Evolutionary conservation across 2,329 filamentous ascomycete genomes (phyloP).

Genomic region (Madurella fahalii): DNA sequence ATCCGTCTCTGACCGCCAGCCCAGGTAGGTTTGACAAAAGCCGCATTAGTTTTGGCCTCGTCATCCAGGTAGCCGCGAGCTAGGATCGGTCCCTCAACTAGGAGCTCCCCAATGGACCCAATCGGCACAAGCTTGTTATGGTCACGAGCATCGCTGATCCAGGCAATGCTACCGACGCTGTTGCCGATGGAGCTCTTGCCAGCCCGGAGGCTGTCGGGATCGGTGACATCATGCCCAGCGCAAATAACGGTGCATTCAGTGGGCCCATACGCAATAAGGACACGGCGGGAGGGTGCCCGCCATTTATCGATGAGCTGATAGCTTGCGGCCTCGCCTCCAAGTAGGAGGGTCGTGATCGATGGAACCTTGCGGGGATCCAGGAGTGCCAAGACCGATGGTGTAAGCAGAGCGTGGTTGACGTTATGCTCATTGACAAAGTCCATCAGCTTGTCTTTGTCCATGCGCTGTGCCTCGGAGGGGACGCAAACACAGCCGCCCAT

Average conservation of each 20-base stretch:
- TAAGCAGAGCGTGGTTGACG: conserved; percentile 24
- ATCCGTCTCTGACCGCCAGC: no score
- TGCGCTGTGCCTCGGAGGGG: conserved; percentile 9
- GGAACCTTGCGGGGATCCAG: conserved; percentile 21
- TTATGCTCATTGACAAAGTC: conserved; percentile 22
- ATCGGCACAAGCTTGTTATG: no score
- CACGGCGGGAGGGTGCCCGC: neutral
- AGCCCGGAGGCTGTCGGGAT: conserved; percentile 18
- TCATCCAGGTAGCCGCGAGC: no score
- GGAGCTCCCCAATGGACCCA: no score
- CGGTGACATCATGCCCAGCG: conserved; percentile 13
- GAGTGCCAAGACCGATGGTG: conserved; percentile 24
- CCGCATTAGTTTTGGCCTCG: no score
- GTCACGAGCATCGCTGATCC: no score
- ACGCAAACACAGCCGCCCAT: conserved; percentile 15
- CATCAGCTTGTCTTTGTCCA: conserved; percentile 32
- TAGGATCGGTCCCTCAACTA: no score
- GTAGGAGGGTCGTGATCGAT: conserved; percentile 17
- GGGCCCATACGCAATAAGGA: conserved; percentile 23
- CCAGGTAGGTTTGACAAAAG: no score
- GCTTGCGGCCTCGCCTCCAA: conserved; percentile 24
- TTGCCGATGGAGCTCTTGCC: conserved; percentile 20
- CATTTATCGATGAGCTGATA: conserved; percentile 15
- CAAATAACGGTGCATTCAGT: conserved; percentile 20
- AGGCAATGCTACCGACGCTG: no score